Evolutionary conservation across 2,329 filamentous ascomycete genomes (phyloP).

Genomic region (Trichophyton mentagrophytes): DNA sequence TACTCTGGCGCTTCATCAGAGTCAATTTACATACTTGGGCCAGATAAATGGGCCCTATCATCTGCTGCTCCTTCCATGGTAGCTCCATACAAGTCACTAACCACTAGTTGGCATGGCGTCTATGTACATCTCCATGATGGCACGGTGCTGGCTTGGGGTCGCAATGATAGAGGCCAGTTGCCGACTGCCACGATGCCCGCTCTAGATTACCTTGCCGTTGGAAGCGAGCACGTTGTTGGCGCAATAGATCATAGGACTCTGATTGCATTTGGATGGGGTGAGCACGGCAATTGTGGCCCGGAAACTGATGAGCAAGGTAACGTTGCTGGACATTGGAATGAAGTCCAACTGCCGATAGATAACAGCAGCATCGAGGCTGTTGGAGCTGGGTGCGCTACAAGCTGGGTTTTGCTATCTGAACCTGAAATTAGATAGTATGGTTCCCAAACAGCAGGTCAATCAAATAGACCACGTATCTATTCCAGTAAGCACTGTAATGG

Average conservation of each 20-base stretch:
- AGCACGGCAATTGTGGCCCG: constrained; percentile 90
- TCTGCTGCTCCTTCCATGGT: constrained; percentile 44
- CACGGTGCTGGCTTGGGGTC: constrained; percentile 59
- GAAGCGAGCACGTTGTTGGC: constrained; percentile 81
- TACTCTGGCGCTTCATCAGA: constrained; percentile 37
- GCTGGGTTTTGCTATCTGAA: constrained; percentile 46
- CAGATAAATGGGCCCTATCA: constrained; percentile 58
- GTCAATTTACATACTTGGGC: constrained; percentile 52
- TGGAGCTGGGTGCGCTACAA: constrained; percentile 83
- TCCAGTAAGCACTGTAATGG: constrained; percentile 14
- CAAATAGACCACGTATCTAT: constrained; percentile 29
- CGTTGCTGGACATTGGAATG: constrained; percentile 57
- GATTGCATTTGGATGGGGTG: constrained; percentile 88
- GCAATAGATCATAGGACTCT: constrained; percentile 54
- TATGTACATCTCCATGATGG: constrained; percentile 55
- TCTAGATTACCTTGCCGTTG: constrained; percentile 49
- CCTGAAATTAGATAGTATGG: not conserved
- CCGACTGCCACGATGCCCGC: constrained; percentile 49
- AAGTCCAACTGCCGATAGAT: constrained; percentile 48
- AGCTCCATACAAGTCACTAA: constrained; percentile 52
- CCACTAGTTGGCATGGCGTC: constrained; percentile 71
- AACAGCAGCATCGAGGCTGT: constrained; percentile 46
- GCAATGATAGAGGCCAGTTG: constrained; percentile 74
- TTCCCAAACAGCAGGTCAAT: constrained; percentile 19
- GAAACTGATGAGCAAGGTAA: constrained; percentile 48